A percentile compares a stretch with the other conserved stretches of the same genome.
Evolutionary conservation across 768 basidiomycete species (phyloP).

Genomic region (Tricholoma terreum): DNA sequence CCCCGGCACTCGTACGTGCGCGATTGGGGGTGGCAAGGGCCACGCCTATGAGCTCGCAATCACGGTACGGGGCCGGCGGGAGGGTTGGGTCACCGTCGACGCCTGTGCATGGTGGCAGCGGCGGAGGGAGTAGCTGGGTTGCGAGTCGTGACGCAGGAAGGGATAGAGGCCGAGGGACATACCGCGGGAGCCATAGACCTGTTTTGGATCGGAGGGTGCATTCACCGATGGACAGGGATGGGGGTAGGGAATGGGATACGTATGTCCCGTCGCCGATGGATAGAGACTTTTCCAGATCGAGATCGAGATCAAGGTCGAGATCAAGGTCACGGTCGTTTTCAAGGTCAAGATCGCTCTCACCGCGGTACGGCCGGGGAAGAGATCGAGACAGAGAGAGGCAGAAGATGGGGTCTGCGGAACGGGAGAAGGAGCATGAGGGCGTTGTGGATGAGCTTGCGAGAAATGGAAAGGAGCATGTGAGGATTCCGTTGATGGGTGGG

Average conservation of each 20-base stretch:
- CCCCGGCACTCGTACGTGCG: slow-evolving; percentile 1
- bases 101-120: not conserved
- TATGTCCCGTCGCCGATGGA: slow-evolving; percentile 20
- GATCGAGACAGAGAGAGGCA: slow-evolving; percentile 15
- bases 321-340: not conserved
- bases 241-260: slow-evolving; percentile 7
- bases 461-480: slow-evolving; percentile 68
- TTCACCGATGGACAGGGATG: slow-evolving; percentile 5
- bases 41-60: slow-evolving; percentile 10
- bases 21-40: slow-evolving; percentile 1
- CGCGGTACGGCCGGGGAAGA: not conserved
- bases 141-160: not conserved
- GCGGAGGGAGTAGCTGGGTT: not conserved
- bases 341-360: not conserved
- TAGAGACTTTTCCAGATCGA: slow-evolving; percentile 24
- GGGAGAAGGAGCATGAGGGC: slow-evolving; percentile 34
- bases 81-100: not conserved
- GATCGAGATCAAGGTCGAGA: slow-evolving; percentile 6
- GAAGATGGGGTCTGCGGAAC: slow-evolving; percentile 22
- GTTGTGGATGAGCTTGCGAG: slow-evolving; percentile 51
- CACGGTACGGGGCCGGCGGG: not conserved
- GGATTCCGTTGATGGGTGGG: slow-evolving; percentile 44
- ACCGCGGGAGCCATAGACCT: slow-evolving; percentile 1
- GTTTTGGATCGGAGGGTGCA: not conserved
- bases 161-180: slow-evolving; percentile 1